A percentile compares a stretch with the other conserved stretches of the same genome.
Conservation (phyloP, 148 eudicot genomes). For the Polygonum maritimum region DNA sequence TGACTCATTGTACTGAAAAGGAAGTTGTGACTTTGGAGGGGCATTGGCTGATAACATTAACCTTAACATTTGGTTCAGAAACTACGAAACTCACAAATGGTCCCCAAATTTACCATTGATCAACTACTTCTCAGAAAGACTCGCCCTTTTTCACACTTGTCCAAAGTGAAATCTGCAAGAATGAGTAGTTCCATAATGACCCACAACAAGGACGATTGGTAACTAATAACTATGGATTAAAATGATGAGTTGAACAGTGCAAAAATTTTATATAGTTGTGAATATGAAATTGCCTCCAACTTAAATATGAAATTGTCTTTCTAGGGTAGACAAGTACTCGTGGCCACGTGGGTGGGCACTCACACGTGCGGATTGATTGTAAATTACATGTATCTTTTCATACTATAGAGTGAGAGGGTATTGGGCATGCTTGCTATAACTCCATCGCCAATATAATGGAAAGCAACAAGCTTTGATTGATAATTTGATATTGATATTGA, state of each 20-base stretch:
- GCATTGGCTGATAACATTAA: background rate
- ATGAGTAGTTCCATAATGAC: no score
- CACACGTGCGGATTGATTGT: background rate
- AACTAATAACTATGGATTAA: no score
- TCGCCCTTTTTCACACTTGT: no score
- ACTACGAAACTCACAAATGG: background rate
- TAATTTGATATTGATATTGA: no score
- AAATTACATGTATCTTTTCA: background rate
- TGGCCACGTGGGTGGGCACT: conserved; percentile 10
- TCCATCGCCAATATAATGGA: background rate
- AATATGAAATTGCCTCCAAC: no score
- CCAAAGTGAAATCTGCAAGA: no score
- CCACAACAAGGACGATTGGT: no score
- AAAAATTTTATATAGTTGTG: no score
- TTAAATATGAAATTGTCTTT: background rate
- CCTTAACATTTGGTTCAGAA: background rate
- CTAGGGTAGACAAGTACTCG: background rate
- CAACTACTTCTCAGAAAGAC: background rate
- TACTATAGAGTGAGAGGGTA: background rate
- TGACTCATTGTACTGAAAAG: background rate
- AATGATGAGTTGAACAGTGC: no score
- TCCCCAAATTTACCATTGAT: background rate
- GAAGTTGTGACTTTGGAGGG: background rate
- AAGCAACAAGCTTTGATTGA: conserved; percentile 1
- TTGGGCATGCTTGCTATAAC: background rate